Percentiles rank a stretch among this genome's conserved stretches.
Conservation (phyloP, 371 early-diverging fungal genomes). For the Rhizomucor pusillus region DNA sequence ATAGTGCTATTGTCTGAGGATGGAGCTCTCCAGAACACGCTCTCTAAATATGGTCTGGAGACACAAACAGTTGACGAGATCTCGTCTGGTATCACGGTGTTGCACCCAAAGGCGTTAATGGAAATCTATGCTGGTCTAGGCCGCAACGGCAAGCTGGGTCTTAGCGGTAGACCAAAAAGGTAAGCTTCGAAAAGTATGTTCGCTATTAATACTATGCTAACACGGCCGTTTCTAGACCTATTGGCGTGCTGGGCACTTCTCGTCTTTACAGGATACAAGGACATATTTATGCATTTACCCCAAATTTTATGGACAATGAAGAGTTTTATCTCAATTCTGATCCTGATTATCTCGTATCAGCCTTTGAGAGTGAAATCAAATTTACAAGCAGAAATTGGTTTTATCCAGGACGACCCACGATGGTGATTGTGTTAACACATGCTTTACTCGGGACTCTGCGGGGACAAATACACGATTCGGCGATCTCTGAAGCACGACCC, state of each 20-base stretch:
- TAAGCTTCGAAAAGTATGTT: slow-evolving; percentile 16
- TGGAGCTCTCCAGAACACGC: slow-evolving; percentile 61
- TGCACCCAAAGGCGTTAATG: slow-evolving; percentile 74
- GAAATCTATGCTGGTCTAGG: slow-evolving; percentile 81
- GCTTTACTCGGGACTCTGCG: slow-evolving; percentile 48
- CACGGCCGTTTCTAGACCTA: slow-evolving; percentile 31
- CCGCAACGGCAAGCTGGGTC: slow-evolving; percentile 71
- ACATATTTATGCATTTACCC: slow-evolving; percentile 81
- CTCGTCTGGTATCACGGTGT: slow-evolving; percentile 66
- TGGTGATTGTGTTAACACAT: slow-evolving; percentile 74
- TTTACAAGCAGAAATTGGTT: slow-evolving; percentile 80
- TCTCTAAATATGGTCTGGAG: slow-evolving; percentile 77
- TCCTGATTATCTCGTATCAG: slow-evolving; percentile 74
- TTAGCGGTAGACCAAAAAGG: slow-evolving; percentile 79
- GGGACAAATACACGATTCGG: no score
- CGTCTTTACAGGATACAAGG: slow-evolving; percentile 84
- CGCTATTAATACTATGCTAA: background rate
- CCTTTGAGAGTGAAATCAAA: slow-evolving; percentile 76
- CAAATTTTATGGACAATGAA: slow-evolving; percentile 86
- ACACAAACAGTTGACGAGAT: slow-evolving; percentile 74
- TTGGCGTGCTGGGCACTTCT: slow-evolving; percentile 78
- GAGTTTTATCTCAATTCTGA: slow-evolving; percentile 85
- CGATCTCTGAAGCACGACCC: no score
- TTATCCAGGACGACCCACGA: slow-evolving; percentile 80
- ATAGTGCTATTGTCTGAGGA: slow-evolving; percentile 80